phyloP scores from a whole-genome alignment of 768 basidiomycete species.

The Calocybe cyanea region DNA sequence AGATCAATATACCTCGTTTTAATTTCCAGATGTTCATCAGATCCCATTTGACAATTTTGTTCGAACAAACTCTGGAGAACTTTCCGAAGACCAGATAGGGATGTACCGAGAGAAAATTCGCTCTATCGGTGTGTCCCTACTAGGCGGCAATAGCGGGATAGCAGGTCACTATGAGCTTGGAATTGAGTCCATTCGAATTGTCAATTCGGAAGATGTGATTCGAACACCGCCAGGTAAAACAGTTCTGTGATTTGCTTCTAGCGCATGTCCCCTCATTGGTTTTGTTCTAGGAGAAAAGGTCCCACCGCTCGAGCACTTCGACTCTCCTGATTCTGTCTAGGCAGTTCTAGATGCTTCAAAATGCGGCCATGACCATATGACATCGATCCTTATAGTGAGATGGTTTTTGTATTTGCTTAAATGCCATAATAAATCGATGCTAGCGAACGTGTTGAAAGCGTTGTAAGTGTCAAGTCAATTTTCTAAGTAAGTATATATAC shows the following conservation, averaged over 20 bases:
- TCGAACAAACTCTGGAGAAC: slow-evolving; percentile 68
- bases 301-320: slow-evolving; percentile 7
- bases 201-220: slow-evolving; percentile 67
- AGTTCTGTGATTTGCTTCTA: background rate
- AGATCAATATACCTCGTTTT: slow-evolving; percentile 10
- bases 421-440: background rate
- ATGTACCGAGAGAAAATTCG: slow-evolving; percentile 77
- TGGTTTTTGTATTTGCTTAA: too few species aligned
- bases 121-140: slow-evolving; percentile 81
- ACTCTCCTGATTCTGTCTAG: too few species aligned
- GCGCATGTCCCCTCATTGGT: background rate
- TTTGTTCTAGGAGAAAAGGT: slow-evolving; percentile 9
- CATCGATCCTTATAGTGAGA: too few species aligned
- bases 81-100: slow-evolving; percentile 63
- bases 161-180: slow-evolving; percentile 80
- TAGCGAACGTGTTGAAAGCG: background rate
- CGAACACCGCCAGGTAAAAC: slow-evolving; percentile 23
- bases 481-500: slow-evolving; percentile 17
- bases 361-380: too few species aligned
- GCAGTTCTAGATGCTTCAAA: too few species aligned
- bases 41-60: slow-evolving; percentile 80
- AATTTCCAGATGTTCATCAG: slow-evolving; percentile 32
- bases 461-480: slow-evolving; percentile 5
- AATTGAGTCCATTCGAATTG: slow-evolving; percentile 76
- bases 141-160: slow-evolving; percentile 78